phyloP scores from a whole-genome alignment of 179 eudicot species.

The Amaranthus tricolor region DNA sequence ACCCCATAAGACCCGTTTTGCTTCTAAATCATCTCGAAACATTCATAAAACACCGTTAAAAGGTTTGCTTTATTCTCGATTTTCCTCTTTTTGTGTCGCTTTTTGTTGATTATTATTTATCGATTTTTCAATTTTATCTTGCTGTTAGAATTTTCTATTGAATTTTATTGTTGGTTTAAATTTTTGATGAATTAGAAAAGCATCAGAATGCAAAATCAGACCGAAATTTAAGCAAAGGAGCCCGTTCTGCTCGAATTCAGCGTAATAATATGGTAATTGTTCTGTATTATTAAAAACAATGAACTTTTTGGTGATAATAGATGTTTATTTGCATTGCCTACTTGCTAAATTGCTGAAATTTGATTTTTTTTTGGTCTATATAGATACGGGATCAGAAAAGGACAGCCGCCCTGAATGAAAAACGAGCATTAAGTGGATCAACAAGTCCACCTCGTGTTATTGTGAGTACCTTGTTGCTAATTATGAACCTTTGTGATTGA shows the following conservation, averaged over 20 bases:
- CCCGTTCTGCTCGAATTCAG: slow-evolving; percentile 71
- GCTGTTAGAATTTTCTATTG: not conserved
- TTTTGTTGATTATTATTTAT: not conserved
- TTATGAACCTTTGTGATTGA: too few relatives aligned
- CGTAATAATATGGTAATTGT: slow-evolving; percentile 69
- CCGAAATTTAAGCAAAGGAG: slow-evolving; percentile 61
- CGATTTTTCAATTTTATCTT: not conserved
- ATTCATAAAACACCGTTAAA: slow-evolving; percentile 63
- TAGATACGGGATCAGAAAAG: slow-evolving; percentile 79
- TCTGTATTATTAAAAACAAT: not conserved
- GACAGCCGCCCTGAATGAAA: slow-evolving; percentile 65
- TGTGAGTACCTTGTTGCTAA: slow-evolving; percentile 33
- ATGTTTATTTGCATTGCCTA: too few relatives aligned
- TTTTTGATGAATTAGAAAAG: slow-evolving; percentile 43
- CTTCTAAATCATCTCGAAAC: slow-evolving; percentile 88
- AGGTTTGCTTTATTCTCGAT: slow-evolving; percentile 37
- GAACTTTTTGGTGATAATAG: too few relatives aligned
- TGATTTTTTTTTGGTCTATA: not conserved
- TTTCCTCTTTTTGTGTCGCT: not conserved
- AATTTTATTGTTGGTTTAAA: not conserved
- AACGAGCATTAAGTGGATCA: slow-evolving; percentile 61
- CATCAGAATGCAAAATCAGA: slow-evolving; percentile 53
- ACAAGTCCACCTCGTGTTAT: slow-evolving; percentile 82
- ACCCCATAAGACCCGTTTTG: slow-evolving; percentile 77
- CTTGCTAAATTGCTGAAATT: too few relatives aligned